Base-by-base conservation (phyloP, 768 basidiomycete genomes). In the Sarcodon aspratus region DNA sequence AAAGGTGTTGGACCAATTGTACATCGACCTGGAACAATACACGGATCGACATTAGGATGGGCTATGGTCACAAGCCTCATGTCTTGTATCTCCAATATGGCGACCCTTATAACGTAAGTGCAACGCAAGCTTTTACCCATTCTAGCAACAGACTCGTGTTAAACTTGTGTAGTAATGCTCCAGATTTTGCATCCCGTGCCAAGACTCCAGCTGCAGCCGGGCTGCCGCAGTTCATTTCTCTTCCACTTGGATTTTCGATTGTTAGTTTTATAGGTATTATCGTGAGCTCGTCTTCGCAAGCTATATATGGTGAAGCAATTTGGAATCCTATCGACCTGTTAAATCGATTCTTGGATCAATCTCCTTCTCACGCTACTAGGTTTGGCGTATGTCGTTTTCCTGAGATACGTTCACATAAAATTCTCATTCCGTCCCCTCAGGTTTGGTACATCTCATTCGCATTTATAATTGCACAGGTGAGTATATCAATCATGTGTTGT, bases 241-340 rank as follows among this genome's bases (percentile, higher is more conserved):
- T 88, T 32, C 87, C 88, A 0, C 51, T 90, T 47, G 75, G 78
- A 1, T 88, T 87, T 65, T 79, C 79, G 21, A 60, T 88, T 47
- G 80, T 86, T 56, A 80, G 79, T 57, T 82, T 91, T 64, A 69
- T 91, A 51, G 85, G 86, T 1, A 85, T 92, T 61, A 78, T 88
- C 46, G 86, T 92, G 53, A 80, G 80, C 49, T 88, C 86, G 1
- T 82, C 84, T 15, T 83, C 82, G 15, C 70, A 79, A 53, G 73
- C 79, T 11, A 82, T 90, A 54, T 90, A 83, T 56, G 85, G 82
- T 18, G 79, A 81, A 53, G 76, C 80, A 11, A 75, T 91, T 47
- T 90, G 86, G 88, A 79, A 79, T 2, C 85, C 85, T 3, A 74
- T 91, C 56, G 80, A 84, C 56, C 67, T 88, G 43, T 68, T 88